phyloP scores from a whole-genome alignment of 805 yeast species.

The Saturnispora sekii region DNA sequence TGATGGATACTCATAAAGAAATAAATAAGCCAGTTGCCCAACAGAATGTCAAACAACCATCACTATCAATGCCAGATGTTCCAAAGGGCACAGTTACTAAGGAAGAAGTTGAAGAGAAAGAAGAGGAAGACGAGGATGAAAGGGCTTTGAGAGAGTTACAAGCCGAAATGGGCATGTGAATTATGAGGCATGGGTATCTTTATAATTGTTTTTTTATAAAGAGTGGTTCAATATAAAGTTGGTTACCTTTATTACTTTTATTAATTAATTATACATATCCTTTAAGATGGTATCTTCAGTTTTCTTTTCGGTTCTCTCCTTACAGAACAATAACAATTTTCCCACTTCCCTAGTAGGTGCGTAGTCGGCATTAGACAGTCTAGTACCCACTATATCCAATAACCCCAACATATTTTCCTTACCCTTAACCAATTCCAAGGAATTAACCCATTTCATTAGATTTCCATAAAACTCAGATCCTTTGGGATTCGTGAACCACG shows the following conservation, averaged over 20 bases:
- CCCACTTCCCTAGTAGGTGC: slow-evolving; percentile 50
- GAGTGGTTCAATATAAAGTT: no score
- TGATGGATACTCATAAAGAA: slow-evolving; percentile 10
- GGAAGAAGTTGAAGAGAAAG: slow-evolving; percentile 37
- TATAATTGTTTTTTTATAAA: not conserved
- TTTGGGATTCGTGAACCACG: slow-evolving; percentile 25
- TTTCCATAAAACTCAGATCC: slow-evolving; percentile 33
- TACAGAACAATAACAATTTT: slow-evolving; percentile 42
- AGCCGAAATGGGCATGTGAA: slow-evolving; percentile 75
- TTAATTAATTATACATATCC: slow-evolving; percentile 34
- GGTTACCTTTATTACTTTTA: not conserved
- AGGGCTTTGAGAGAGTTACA: slow-evolving; percentile 71
- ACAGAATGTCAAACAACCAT: slow-evolving; percentile 2
- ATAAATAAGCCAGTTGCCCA: not conserved
- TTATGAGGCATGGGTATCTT: not conserved
- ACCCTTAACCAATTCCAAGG: slow-evolving; percentile 30
- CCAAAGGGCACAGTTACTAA: slow-evolving; percentile 33
- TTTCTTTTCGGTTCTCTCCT: slow-evolving; percentile 42
- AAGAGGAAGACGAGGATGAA: slow-evolving; percentile 66
- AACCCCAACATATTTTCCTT: slow-evolving; percentile 49
- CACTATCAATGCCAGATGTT: slow-evolving; percentile 36
- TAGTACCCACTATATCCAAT: slow-evolving; percentile 34
- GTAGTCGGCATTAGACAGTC: slow-evolving; percentile 38
- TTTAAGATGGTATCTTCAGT: slow-evolving; percentile 36
- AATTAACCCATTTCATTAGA: slow-evolving; percentile 33